These are phyloP conservation scores for Clarireedia paspali DNA, from an alignment of 2,329 filamentous ascomycete genomes.

Conservation along the genomic window DNA sequence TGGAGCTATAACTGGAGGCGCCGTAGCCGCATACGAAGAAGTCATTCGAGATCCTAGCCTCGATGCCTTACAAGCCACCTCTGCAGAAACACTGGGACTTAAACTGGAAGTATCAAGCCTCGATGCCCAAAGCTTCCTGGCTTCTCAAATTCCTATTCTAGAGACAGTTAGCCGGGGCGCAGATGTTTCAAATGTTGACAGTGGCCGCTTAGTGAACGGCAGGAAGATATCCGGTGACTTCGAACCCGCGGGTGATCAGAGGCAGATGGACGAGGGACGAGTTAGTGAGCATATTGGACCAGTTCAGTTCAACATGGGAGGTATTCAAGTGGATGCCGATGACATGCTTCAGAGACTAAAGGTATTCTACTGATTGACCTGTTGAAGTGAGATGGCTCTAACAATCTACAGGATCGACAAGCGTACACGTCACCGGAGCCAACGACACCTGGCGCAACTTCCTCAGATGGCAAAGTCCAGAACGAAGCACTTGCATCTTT, in stretches of 20 bases:
- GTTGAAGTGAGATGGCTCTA: background rate
- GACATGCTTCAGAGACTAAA: conserved; percentile 84
- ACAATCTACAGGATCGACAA: conserved; percentile 27
- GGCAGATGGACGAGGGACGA: conserved; percentile 19
- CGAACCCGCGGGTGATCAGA: conserved; percentile 19
- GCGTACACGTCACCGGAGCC: conserved; percentile 28
- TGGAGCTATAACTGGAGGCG: conserved; percentile 38
- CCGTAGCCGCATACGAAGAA: conserved; percentile 69
- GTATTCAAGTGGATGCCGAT: conserved; percentile 91
- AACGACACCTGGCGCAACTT: conserved; percentile 21
- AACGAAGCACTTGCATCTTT: conserved; percentile 53
- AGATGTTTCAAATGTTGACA: conserved; percentile 39
- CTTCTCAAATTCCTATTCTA: conserved; percentile 65
- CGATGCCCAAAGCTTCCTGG: conserved; percentile 71
- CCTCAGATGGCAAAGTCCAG: conserved; percentile 40
- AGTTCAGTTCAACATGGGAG: conserved; percentile 96
- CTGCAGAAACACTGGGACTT: conserved; percentile 33
- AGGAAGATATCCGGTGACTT: conserved; percentile 14
- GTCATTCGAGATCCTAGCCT: conserved; percentile 69
- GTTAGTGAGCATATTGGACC: conserved; percentile 73
- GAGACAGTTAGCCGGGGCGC: conserved; percentile 52
- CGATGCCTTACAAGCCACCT: conserved; percentile 49
- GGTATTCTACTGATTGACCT: conserved; percentile 39
- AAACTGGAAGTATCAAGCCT: conserved; percentile 53
- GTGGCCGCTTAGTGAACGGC: conserved; percentile 18